phyloP scores from a whole-genome alignment of 2,329 filamentous ascomycete genomes.

The Diaporthe australafricana region DNA sequence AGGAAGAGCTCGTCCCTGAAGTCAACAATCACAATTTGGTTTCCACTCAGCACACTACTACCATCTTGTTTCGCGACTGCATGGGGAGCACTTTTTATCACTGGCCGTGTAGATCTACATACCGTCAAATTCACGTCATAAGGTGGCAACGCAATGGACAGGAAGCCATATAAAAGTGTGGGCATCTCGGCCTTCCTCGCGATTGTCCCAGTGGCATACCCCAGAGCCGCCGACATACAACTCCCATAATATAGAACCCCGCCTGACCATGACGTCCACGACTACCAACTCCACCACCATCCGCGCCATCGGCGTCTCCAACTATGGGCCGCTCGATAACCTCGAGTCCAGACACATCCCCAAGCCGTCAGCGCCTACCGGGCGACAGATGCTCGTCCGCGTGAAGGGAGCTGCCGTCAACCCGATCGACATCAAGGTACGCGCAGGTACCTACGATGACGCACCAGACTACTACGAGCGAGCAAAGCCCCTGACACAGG shows the following conservation, averaged over 20 bases:
- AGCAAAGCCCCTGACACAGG: slow-evolving; percentile 39
- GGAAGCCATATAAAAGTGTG: neutral
- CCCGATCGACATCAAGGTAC: slow-evolving; percentile 53
- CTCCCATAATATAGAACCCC: neutral
- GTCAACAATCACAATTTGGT: neutral
- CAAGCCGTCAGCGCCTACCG: slow-evolving; percentile 38
- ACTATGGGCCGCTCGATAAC: slow-evolving; percentile 42
- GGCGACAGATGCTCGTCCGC: slow-evolving; percentile 45
- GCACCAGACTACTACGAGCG: slow-evolving; percentile 51
- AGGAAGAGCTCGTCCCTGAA: neutral
- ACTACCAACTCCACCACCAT: slow-evolving; percentile 31
- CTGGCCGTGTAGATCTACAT: neutral
- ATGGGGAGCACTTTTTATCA: neutral
- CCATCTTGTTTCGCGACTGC: neutral
- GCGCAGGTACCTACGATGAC: slow-evolving; percentile 50
- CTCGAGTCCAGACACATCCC: slow-evolving; percentile 39
- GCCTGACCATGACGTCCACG: slow-evolving; percentile 3
- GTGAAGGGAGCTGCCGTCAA: slow-evolving; percentile 44
- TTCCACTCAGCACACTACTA: neutral
- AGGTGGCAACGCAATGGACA: neutral
- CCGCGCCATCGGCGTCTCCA: slow-evolving; percentile 41
- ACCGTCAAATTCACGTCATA: slow-evolving; percentile 21
- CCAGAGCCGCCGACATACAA: neutral
- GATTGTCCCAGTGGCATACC: neutral
- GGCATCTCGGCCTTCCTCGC: neutral